A percentile compares a stretch with the other conserved stretches of the same genome.
phyloP scores from a whole-genome alignment of 169 alveolate species.

The Blepharisma undulans region DNA sequence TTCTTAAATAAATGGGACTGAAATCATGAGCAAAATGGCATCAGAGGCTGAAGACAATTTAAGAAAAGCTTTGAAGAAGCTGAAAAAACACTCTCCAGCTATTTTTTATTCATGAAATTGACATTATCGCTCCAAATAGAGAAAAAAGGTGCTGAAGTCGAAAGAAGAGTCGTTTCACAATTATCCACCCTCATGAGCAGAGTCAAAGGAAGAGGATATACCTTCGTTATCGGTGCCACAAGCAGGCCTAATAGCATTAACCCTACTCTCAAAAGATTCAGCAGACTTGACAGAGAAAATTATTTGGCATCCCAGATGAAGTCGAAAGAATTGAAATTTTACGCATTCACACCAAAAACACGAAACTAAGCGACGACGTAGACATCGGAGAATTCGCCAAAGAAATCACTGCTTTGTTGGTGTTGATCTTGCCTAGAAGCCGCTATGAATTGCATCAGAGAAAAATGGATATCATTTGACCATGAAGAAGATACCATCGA shows the following conservation, averaged over 20 bases:
- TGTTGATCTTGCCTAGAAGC: slow-evolving; percentile 97
- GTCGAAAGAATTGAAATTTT: slow-evolving; percentile 98
- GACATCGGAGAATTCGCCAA: slow-evolving; percentile 98
- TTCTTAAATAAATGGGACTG: slow-evolving; percentile 97
- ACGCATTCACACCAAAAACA: slow-evolving; percentile 98
- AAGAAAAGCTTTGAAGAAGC: slow-evolving; percentile 97
- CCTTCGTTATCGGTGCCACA: slow-evolving; percentile 91
- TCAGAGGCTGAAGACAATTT: slow-evolving; percentile 99
- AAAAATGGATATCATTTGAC: slow-evolving; percentile 99
- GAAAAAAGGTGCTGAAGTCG: slow-evolving; percentile 99
- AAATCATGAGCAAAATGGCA: slow-evolving; percentile 98
- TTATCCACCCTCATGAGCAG: slow-evolving; percentile 94
- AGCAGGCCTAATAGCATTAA: slow-evolving; percentile 85
- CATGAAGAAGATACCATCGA: slow-evolving; percentile 98
- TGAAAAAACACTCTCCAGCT: slow-evolving; percentile 99
- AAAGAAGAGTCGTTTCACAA: slow-evolving; percentile 99
- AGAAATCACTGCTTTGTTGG: slow-evolving; percentile 99
- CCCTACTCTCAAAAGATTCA: slow-evolving; percentile 87
- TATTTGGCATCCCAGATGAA: slow-evolving; percentile 99
- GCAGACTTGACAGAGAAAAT: slow-evolving; percentile 92
- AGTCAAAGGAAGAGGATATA: slow-evolving; percentile 41
- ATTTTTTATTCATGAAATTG: slow-evolving; percentile 99
- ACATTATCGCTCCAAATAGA: slow-evolving; percentile 99
- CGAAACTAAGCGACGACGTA: slow-evolving; percentile 98
- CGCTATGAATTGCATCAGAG: slow-evolving; percentile 98